Percentiles rank a stretch among this genome's conserved stretches.
Conservation (phyloP, 2,329 filamentous ascomycete genomes). For the Xylaria polymorpha region DNA sequence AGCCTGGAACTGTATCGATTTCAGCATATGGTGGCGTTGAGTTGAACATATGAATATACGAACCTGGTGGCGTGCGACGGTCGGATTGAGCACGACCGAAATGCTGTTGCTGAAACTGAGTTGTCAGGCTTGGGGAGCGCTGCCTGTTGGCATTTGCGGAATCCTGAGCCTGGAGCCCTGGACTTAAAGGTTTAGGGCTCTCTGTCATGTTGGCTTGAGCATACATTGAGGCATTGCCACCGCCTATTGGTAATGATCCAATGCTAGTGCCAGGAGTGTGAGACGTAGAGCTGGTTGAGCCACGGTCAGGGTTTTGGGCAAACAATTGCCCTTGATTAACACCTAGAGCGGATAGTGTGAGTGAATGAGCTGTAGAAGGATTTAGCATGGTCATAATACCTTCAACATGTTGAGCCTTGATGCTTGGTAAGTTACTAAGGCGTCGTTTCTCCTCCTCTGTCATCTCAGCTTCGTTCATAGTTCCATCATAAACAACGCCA, state of each 20-base stretch:
- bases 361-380: slow-evolving; percentile 69
- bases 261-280: slow-evolving; percentile 64
- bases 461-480: slow-evolving; percentile 69
- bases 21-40: slow-evolving; percentile 44
- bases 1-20: slow-evolving; percentile 46
- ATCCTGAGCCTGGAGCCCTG: slow-evolving; percentile 65
- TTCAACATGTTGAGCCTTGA: slow-evolving; percentile 77
- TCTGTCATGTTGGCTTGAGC: slow-evolving; percentile 81
- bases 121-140: slow-evolving; percentile 73
- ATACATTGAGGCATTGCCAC: slow-evolving; percentile 68
- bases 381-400: slow-evolving; percentile 61
- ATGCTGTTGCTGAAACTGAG: slow-evolving; percentile 73
- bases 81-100: slow-evolving; percentile 68
- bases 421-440: slow-evolving; percentile 78
- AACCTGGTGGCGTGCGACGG: slow-evolving; percentile 65
- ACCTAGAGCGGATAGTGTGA: slow-evolving; percentile 79
- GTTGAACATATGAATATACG: slow-evolving; percentile 51
- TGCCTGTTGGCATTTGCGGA: slow-evolving; percentile 64
- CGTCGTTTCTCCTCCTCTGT: slow-evolving; percentile 70
- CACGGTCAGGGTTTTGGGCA: slow-evolving; percentile 69
- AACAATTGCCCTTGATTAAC: slow-evolving; percentile 67
- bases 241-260: slow-evolving; percentile 60
- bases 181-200: slow-evolving; percentile 85
- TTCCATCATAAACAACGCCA: slow-evolving; percentile 65
- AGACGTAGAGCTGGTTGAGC: slow-evolving; percentile 66